Evolutionary conservation across 192 early-diverging fungal species (phyloP).

Genomic region (Backusella luteola): DNA sequence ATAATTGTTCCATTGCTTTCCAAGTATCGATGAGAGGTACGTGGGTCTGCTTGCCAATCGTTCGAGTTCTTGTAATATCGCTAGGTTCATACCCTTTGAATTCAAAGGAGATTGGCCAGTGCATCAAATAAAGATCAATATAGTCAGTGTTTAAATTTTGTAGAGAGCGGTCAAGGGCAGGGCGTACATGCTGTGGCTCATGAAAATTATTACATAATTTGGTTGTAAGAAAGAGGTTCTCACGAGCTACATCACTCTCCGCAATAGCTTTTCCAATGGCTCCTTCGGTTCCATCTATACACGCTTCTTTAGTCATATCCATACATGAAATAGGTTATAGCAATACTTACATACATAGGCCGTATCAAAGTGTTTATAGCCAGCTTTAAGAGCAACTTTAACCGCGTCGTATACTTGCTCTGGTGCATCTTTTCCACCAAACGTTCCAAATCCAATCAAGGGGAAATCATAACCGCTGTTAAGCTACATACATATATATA

Average conservation of each 20-base stretch:
- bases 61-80: slow-evolving; percentile 17
- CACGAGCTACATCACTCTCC: slow-evolving; percentile 48
- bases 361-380: slow-evolving; percentile 66
- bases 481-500: not conserved
- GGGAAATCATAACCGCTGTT: slow-evolving; percentile 28
- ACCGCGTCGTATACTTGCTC: slow-evolving; percentile 22
- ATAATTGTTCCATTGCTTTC: slow-evolving; percentile 71
- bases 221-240: slow-evolving; percentile 66
- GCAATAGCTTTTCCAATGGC: slow-evolving; percentile 64
- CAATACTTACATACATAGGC: not conserved
- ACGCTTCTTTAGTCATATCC: not conserved
- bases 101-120: slow-evolving; percentile 75
- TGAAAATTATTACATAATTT: slow-evolving; percentile 49
- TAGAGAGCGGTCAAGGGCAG: slow-evolving; percentile 65
- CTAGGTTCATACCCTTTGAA: slow-evolving; percentile 32
- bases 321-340: not conserved
- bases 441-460: slow-evolving; percentile 24
- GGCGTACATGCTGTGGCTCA: slow-evolving; percentile 58
- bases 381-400: slow-evolving; percentile 37
- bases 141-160: slow-evolving; percentile 69
- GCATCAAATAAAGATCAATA: slow-evolving; percentile 82
- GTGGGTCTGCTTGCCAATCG: slow-evolving; percentile 21
- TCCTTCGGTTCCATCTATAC: slow-evolving; percentile 58
- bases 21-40: slow-evolving; percentile 64
- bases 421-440: slow-evolving; percentile 23